A percentile compares a stretch with the other conserved stretches of the same genome.
phyloP scores from a whole-genome alignment of 148 eudicot genomes.

The Persicaria tinctoria region DNA sequence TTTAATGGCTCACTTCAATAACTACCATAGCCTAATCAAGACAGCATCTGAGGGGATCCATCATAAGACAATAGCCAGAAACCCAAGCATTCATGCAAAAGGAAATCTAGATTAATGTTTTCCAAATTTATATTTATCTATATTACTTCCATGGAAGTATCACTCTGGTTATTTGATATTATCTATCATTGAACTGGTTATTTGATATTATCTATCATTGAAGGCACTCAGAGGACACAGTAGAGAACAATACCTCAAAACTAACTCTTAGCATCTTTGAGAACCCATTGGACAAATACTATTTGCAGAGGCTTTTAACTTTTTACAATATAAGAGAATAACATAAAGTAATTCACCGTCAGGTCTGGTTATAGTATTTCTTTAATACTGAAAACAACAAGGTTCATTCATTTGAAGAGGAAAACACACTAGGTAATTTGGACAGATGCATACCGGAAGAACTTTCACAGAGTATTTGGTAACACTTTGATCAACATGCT shows the following conservation, averaged over 20 bases:
- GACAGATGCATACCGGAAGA: slow-evolving; percentile 61
- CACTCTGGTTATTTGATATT: neutral
- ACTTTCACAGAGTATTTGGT: slow-evolving; percentile 91
- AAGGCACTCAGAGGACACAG: neutral
- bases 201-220: no score
- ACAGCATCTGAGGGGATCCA: neutral
- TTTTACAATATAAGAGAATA: neutral
- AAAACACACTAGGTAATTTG: neutral
- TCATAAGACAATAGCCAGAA: neutral
- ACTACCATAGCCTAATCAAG: neutral
- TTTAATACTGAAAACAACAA: neutral
- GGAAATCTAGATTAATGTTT: neutral
- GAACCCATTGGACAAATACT: neutral
- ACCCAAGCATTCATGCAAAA: neutral
- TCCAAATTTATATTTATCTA: neutral
- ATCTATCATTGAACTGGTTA: neutral
- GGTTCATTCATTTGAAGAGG: neutral
- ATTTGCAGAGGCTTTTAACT: neutral
- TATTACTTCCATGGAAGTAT: neutral
- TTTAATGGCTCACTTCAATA: neutral
- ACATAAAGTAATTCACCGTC: neutral
- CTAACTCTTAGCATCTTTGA: neutral
- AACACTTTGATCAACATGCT: slow-evolving; percentile 67
- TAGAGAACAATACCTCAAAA: neutral
- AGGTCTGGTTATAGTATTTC: neutral